Conservation (phyloP, 202 grass and related monocot genomes). For the Zoysia matrella region DNA sequence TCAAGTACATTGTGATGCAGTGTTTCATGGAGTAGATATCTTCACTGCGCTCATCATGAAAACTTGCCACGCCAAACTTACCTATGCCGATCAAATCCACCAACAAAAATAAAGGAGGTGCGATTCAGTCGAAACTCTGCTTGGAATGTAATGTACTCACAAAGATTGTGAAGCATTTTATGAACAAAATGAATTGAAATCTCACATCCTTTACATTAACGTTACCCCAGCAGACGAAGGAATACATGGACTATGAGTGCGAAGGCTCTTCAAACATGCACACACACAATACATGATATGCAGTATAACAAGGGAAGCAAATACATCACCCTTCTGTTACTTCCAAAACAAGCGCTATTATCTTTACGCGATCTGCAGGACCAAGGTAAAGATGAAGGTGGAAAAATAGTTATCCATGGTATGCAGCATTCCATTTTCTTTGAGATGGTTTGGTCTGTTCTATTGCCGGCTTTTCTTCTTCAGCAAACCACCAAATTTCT, state of each 20-base stretch:
- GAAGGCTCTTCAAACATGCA: constrained; percentile 26
- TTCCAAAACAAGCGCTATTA: constrained; percentile 30
- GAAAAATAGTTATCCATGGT: constrained; percentile 32
- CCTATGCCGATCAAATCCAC: neutral
- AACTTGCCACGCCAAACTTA: neutral
- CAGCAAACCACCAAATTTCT: constrained; percentile 56
- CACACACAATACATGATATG: constrained; percentile 24
- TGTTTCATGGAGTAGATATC: neutral
- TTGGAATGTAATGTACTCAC: constrained; percentile 15
- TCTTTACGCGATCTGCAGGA: constrained; percentile 29
- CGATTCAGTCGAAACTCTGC: neutral
- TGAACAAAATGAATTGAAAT: constrained; percentile 25
- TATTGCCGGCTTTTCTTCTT: constrained; percentile 56
- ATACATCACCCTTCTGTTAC: constrained; percentile 46
- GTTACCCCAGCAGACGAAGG: constrained; percentile 30
- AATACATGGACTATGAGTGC: constrained; percentile 31
- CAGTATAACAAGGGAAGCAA: constrained; percentile 39
- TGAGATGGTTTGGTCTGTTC: constrained; percentile 2
- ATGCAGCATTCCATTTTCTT: neutral
- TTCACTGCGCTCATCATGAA: neutral
- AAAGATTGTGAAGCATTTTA: constrained; percentile 14
- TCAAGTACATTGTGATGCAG: constrained; percentile 26
- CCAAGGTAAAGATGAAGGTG: constrained; percentile 23
- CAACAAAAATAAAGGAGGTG: neutral
- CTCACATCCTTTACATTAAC: constrained; percentile 48